These are phyloP conservation scores for Malus sylvestris DNA, from an alignment of 306 rosid genomes.

Conservation along the genomic window DNA sequence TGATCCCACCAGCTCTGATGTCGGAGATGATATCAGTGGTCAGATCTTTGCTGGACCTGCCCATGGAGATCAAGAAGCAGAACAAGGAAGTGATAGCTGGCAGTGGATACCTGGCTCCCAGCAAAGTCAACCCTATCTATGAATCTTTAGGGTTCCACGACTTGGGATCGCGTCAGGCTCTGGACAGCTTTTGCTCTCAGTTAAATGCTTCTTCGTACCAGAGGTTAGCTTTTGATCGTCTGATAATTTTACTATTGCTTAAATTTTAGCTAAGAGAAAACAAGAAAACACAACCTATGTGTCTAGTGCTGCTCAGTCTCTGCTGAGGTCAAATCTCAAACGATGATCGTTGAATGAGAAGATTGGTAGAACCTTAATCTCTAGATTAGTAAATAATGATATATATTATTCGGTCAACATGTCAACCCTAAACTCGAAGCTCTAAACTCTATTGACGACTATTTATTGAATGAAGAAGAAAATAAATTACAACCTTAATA, in stretches of 20 bases:
- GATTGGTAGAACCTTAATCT: no score
- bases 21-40: conserved; percentile 35
- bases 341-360: no score
- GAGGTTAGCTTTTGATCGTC: conserved; percentile 13
- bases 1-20: conserved; percentile 35
- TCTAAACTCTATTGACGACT: no score
- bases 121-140: conserved; percentile 29
- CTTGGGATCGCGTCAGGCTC: conserved; percentile 33
- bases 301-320: no score
- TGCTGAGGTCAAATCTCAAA: no score
- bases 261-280: background rate
- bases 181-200: conserved; percentile 36
- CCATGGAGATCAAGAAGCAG: conserved; percentile 40
- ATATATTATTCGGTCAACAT: no score
- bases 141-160: conserved; percentile 43
- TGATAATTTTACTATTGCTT: background rate
- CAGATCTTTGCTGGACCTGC: conserved; percentile 40
- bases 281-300: no score
- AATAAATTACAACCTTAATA: no score
- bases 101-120: conserved; percentile 46
- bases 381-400: no score
- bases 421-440: no score
- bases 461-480: no score
- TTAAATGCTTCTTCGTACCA: conserved; percentile 34
- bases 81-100: conserved; percentile 34